Percentiles rank a stretch among this genome's conserved stretches.
Evolutionary conservation across 305 asterid species (phyloP).

Genomic region (Andrographis paniculata): DNA sequence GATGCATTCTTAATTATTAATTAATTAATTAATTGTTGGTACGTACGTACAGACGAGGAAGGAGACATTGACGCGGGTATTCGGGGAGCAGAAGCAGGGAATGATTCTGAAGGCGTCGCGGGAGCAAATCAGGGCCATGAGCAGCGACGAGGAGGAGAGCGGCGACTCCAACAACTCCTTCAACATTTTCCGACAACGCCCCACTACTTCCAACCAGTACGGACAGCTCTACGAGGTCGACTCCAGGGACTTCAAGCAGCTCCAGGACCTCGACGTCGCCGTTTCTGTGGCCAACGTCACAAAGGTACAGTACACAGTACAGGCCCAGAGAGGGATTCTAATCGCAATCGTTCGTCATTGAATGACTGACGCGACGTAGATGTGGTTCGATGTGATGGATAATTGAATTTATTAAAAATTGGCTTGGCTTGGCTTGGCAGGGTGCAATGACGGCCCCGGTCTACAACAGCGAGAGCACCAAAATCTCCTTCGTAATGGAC

Average conservation of each 20-base stretch:
- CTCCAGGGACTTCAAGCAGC: constrained; percentile 23
- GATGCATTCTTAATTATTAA: too few relatives aligned
- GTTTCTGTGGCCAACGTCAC: constrained; percentile 47
- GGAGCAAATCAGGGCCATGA: constrained; percentile 48
- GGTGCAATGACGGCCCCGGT: constrained; percentile 55
- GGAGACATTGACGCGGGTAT: constrained; percentile 32
- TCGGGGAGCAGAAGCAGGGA: constrained; percentile 45
- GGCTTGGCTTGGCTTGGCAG: constrained; percentile 11
- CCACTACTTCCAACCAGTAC: constrained; percentile 32
- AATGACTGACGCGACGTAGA: too few relatives aligned
- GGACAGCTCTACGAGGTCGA: constrained; percentile 55
- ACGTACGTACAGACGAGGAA: constrained; percentile 29
- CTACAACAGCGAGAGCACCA: constrained; percentile 48
- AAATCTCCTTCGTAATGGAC: constrained; percentile 24
- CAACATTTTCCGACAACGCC: constrained; percentile 34
- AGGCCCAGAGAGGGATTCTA: too few relatives aligned
- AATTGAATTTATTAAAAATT: too few relatives aligned
- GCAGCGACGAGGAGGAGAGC: constrained; percentile 43
- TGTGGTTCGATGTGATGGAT: too few relatives aligned
- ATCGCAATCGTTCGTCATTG: too few relatives aligned
- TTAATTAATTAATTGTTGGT: too few relatives aligned
- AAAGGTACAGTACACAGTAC: constrained; percentile 19
- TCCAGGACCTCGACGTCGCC: constrained; percentile 36
- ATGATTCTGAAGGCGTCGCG: constrained; percentile 40
- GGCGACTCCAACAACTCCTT: constrained; percentile 28